A percentile compares a stretch with the other conserved stretches of the same genome.
phyloP scores from a whole-genome alignment of 768 basidiomycete genomes.

The Amanita polypyramis region DNA sequence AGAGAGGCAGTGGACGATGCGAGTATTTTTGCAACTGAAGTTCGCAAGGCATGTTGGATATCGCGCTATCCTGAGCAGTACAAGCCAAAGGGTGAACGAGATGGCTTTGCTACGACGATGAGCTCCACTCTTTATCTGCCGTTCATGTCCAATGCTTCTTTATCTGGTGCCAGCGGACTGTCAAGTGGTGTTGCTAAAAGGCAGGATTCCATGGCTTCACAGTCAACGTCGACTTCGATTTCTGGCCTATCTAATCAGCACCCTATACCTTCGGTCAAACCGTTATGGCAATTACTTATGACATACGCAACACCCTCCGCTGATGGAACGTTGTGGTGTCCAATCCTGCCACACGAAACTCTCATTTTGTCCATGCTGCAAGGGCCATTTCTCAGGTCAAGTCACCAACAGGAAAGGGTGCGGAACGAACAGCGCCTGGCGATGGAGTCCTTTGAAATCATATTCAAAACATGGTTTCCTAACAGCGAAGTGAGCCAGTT shows the following conservation, averaged over 20 bases:
- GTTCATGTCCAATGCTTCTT: slow-evolving; percentile 30
- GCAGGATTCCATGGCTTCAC: slow-evolving; percentile 31
- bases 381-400: slow-evolving; percentile 38
- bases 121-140: slow-evolving; percentile 30
- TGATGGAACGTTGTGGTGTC: slow-evolving; percentile 16
- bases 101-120: slow-evolving; percentile 14
- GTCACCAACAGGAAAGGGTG: slow-evolving; percentile 21
- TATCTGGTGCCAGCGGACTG: slow-evolving; percentile 10
- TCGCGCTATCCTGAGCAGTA: slow-evolving; percentile 35
- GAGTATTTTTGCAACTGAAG: slow-evolving; percentile 42
- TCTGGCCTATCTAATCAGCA: slow-evolving; percentile 19
- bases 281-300: slow-evolving; percentile 35
- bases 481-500: slow-evolving; percentile 38
- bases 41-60: slow-evolving; percentile 44
- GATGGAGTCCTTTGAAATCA: slow-evolving; percentile 50
- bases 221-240: slow-evolving; percentile 21
- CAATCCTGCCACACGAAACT: slow-evolving; percentile 42
- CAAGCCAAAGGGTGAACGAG: slow-evolving; percentile 16
- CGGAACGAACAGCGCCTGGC: slow-evolving; percentile 48
- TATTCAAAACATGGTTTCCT: slow-evolving; percentile 46
- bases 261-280: slow-evolving; percentile 27
- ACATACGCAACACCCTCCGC: slow-evolving; percentile 28
- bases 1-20: slow-evolving; percentile 41
- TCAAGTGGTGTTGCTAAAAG: slow-evolving; percentile 15
- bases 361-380: slow-evolving; percentile 51